Evolutionary conservation across 768 basidiomycete species (phyloP), one percentile per base, ranked within the genome.

Genomic region (Mycena sanguinolenta): DNA sequence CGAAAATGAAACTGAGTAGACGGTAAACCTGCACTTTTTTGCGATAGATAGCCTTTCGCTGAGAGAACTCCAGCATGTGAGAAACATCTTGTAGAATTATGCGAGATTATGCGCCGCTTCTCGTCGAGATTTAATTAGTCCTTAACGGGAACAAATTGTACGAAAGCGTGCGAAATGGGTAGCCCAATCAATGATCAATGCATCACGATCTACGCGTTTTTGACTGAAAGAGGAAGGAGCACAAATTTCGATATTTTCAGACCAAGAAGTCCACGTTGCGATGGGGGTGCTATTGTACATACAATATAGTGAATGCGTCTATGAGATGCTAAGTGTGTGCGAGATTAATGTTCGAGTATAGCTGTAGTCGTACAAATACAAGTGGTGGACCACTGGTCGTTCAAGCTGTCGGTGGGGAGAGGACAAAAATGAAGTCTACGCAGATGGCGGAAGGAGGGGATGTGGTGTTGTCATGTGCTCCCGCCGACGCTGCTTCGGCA

Each of bases 111-210:
- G 28, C 58, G 19, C 42, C 49, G 38, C 17, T 32, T 49, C 44
- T 6, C 12, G 27, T 4, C 17, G 0, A 59, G 27, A 42, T 42
- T 42, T 17, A 34, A 60, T 49, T 25, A 60, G 23, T 23, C 59
- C 59, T 32, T 49, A 60, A 60, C 27, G 42, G 58, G 58, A 42
- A 13, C 42, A n/a, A 42, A 46, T n/a, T 9, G 44, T 30, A 25
- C 23, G 30, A 60, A 49, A 32, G 50, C 36, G 62, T 38, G 38
- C 12, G 62, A 63, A 34, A 10, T 34, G 32, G n/a, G n/a, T n/a
- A n/a, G n/a, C n/a, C n/a, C n/a, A n/a, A n/a, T n/a, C n/a, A n/a
- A n/a, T n/a, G n/a, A n/a, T n/a, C n/a, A n/a, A n/a, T n/a, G n/a
- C 39, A 30, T 4, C 55, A 50, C 30, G 54, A 66, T 66, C 49